Evolutionary conservation across 257 asterid genomes (phyloP), one percentile per base, ranked within the genome.

Genomic region (Oldenlandia corymbosa): DNA sequence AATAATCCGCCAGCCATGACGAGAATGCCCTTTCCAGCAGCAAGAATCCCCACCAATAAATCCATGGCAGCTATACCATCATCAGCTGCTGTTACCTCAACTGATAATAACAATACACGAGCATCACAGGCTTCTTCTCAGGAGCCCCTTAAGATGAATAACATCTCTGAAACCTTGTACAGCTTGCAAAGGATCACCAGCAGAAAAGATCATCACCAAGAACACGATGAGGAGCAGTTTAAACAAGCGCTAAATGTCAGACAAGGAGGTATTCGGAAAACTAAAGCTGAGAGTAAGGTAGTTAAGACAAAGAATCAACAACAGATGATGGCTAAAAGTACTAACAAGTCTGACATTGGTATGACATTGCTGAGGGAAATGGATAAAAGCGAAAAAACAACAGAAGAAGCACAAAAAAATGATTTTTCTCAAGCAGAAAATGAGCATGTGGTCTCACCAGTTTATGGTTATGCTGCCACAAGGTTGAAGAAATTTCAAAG

Each of bases 1-100:
- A 87, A 80, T 60, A 87, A 80, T 60, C 76, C 76, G 18, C 83
- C 90, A 3, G 72, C 75, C 65, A 48, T 68, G 57, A n/a, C n/a
- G n/a, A 85, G 82, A 76, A 64, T 68, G 62, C 92, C 89, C 41
- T 85, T 85, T 67, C 96, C 96, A 65, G 72, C 96, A 65, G 72
- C 91, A 31, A 81, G 86, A 60, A 81, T 82, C 63, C 50, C 94
- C 4, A 79, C 82, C 20, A 79, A 77, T 60, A 90, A 82, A 63
- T 68, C 84, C 12, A 54, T 71, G 60, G 68, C 81, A 60, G 71
- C 36, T 55, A 30, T 76, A 61, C 83, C 88, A 26, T 41, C 84
- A 65, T 36, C 84, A 63, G n/a, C 65, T 55, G 56, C 21, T 58
- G 72, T n/a, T n/a, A n/a, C n/a, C n/a, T n/a, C n/a, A n/a, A n/a